Conservation (phyloP, 2,329 filamentous ascomycete genomes). For the Rhexocercosporidium sp. region DNA sequence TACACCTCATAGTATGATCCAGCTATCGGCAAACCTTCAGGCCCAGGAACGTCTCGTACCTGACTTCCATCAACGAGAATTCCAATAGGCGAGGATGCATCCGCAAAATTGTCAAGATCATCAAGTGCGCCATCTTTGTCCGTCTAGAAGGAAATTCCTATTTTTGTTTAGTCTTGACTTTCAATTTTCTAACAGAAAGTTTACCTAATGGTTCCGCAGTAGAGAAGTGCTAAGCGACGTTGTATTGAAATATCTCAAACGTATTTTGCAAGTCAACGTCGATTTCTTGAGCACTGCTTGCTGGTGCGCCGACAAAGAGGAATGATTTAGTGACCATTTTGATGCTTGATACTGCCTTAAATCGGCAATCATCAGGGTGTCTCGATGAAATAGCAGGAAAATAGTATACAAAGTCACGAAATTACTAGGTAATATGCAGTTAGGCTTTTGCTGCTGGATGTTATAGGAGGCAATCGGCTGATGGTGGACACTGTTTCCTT, state of each 20-base stretch:
- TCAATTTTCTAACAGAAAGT: no score
- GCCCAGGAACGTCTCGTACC: constrained; percentile 36
- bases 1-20: constrained; percentile 47
- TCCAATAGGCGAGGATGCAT: constrained; percentile 24
- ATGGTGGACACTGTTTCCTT: no score
- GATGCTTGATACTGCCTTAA: no score
- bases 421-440: no score
- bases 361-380: no score
- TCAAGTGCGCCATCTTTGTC: constrained; percentile 25
- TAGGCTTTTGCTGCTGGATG: no score
- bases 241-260: constrained; percentile 24
- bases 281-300: constrained; percentile 16
- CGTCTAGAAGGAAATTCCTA: constrained; percentile 30
- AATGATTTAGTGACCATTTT: constrained; percentile 4
- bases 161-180: background rate
- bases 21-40: constrained; percentile 43
- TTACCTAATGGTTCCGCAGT: constrained; percentile 27
- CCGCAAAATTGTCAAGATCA: constrained; percentile 24
- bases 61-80: constrained; percentile 28
- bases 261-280: constrained; percentile 24
- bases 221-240: constrained; percentile 22
- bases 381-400: no score
- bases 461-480: no score
- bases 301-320: constrained; percentile 19
- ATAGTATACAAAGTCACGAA: no score